Conservation (phyloP, 306 rosid species). For the Medicago lupulina region DNA sequence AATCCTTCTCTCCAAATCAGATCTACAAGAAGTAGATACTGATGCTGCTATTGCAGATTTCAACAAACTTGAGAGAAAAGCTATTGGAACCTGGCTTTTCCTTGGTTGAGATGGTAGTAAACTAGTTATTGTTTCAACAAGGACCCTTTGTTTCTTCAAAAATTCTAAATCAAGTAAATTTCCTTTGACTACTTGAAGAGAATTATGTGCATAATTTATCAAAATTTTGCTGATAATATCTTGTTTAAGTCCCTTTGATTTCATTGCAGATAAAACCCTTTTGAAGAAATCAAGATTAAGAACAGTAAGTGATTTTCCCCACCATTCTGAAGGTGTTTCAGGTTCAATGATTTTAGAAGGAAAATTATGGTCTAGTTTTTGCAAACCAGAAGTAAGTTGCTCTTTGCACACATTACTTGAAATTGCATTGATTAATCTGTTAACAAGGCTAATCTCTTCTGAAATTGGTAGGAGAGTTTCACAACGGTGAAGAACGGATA, state of each 20-base stretch:
- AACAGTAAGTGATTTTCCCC: constrained; percentile 79
- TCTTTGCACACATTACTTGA: constrained; percentile 93
- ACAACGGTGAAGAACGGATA: constrained; percentile 88
- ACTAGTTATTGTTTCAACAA: constrained; percentile 80
- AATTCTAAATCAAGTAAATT: constrained; percentile 65
- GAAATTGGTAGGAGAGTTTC: constrained; percentile 76
- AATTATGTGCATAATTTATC: constrained; percentile 82
- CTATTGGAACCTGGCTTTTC: constrained; percentile 92
- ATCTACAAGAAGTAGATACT: constrained; percentile 78
- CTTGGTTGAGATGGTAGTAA: constrained; percentile 91
- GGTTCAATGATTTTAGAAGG: constrained; percentile 70
- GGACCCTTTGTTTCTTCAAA: constrained; percentile 83
- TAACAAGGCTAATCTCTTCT: constrained; percentile 78
- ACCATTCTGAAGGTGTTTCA: constrained; percentile 95
- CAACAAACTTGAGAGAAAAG: constrained; percentile 92
- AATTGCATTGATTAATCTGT: constrained; percentile 79
- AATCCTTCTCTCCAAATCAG: constrained; percentile 88
- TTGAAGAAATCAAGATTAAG: constrained; percentile 85
- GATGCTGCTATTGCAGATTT: constrained; percentile 84
- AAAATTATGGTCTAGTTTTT: constrained; percentile 81
- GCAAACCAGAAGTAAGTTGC: constrained; percentile 85
- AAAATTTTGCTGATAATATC: constrained; percentile 90
- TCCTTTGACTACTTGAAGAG: constrained; percentile 75
- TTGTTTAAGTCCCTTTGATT: constrained; percentile 92
- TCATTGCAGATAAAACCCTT: constrained; percentile 76